These are phyloP conservation scores for Rhinocladiella mackenziei DNA, from an alignment of 2,329 filamentous ascomycete species.

Conservation along the genomic window DNA sequence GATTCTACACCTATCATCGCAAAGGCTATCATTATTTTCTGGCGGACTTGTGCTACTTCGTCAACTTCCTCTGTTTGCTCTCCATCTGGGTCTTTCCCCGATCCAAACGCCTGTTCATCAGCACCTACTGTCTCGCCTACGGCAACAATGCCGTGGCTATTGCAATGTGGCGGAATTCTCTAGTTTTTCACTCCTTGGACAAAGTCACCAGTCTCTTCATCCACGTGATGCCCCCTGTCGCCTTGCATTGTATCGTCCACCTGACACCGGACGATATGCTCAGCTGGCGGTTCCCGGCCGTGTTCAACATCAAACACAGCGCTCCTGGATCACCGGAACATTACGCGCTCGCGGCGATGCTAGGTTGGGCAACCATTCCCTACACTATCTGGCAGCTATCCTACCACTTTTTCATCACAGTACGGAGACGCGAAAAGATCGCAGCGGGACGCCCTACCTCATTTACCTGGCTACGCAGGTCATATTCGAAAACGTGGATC, in stretches of 20 bases:
- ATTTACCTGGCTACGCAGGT: constrained; percentile 92
- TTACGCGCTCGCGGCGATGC: constrained; percentile 78
- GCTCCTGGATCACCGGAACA: constrained; percentile 68
- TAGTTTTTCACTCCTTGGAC: constrained; percentile 97
- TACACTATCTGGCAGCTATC: constrained; percentile 88
- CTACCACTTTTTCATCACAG: constrained; percentile 94
- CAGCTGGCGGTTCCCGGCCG: constrained; percentile 70
- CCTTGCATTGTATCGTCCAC: constrained; percentile 88
- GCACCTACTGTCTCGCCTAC: constrained; percentile 85
- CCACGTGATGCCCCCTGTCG: constrained; percentile 96
- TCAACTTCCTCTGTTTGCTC: constrained; percentile 79
- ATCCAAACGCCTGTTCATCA: constrained; percentile 87
- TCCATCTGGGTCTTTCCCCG: constrained; percentile 86
- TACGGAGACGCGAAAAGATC: constrained; percentile 92
- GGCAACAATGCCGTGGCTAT: constrained; percentile 98
- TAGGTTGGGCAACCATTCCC: constrained; percentile 87
- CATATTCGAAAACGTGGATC: constrained; percentile 84
- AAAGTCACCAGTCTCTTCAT: constrained; percentile 98
- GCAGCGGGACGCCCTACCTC: constrained; percentile 91
- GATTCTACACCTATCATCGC: constrained; percentile 84
- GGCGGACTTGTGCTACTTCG: constrained; percentile 96
- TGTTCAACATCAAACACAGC: constrained; percentile 72
- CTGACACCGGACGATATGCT: constrained; percentile 65
- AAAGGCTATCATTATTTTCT: constrained; percentile 96
- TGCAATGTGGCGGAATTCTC: constrained; percentile 97